Base-by-base conservation (phyloP, 1,284 basidiomycete genomes). In the Ustilago tritici region DNA sequence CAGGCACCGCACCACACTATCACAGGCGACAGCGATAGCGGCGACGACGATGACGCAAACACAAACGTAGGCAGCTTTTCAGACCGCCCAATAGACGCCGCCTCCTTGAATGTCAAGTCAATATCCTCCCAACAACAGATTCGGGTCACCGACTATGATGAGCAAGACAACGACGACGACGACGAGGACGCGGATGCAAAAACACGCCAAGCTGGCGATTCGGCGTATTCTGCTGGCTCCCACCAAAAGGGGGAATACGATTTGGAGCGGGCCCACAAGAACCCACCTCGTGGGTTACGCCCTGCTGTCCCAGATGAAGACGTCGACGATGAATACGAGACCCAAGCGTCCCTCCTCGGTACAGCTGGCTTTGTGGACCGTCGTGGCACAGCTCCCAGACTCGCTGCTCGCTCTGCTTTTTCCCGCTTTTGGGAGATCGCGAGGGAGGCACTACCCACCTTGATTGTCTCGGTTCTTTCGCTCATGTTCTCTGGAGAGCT, bases 401-500 rank as follows among this genome's bases (percentile, higher is more conserved):
- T 65, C 9, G 65, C 72, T 23, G 54, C 61, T n/a, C 43, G 71
- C 34, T 73, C 72, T 4, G 35, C 56, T 36, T 58, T 77, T 28
- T 69, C 76, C 1, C 71, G 74, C 32, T 74, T 80, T 57, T 83
- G 80, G 80, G 63, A 68, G 61, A 83, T 83, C 23, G 67, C 73
- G 1, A 56, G 82, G n/a, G 81, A 83, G 86, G 86, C 88, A 4
- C 86, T 88, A 1, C 88, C 88, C 0, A 88, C 88, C 0, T 74
- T 89, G 0, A 70, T 88, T 12, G 81, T 89, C 64, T 86, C 87
- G 1, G 73, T 89, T 53, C 34, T 82, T 23, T 88, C 88, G 4
- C 82, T 95, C 57, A 88, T 95, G 54, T 93, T 97, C 84, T 94
- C 94, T 1, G 95, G 95, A 47, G 92, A 95, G 85, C 89, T 96